A percentile compares a stretch with the other conserved stretches of the same genome.
phyloP scores from a whole-genome alignment of 176 grass and related monocot genomes.

The Cymbopogon citratus region DNA sequence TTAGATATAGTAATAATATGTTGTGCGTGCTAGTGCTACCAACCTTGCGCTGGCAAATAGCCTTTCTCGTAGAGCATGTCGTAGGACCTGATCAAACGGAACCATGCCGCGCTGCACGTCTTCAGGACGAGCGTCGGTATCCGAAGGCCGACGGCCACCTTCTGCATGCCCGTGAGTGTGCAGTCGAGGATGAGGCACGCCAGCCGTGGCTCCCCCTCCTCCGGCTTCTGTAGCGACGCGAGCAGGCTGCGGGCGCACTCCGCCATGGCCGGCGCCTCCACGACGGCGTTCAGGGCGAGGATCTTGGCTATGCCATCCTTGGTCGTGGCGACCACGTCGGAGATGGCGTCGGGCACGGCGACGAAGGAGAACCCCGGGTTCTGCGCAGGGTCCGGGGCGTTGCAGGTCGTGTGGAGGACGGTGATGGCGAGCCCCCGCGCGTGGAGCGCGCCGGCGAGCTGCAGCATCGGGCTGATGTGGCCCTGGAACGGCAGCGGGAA shows the following conservation, averaged over 20 bases:
- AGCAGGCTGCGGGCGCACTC: slow-evolving; percentile 1
- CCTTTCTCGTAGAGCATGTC: slow-evolving; percentile 33
- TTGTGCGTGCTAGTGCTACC: background rate
- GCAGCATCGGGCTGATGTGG: slow-evolving; percentile 43
- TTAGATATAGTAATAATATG: too few species aligned
- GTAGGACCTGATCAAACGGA: background rate
- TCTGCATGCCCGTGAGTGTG: background rate
- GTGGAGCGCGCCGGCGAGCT: slow-evolving; percentile 31
- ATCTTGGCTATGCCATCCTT: background rate
- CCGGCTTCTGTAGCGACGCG: background rate
- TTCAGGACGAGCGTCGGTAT: slow-evolving; percentile 9
- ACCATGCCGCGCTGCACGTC: slow-evolving; percentile 2
- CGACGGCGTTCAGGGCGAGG: slow-evolving; percentile 13
- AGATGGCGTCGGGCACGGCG: background rate
- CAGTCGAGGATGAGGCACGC: slow-evolving; percentile 7
- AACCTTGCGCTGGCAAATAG: slow-evolving; percentile 17
- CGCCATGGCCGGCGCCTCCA: background rate
- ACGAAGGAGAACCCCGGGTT: slow-evolving; percentile 16
- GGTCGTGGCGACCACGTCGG: background rate
- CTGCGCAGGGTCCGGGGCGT: background rate
- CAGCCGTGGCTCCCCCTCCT: background rate
- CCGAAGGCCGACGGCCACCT: background rate
- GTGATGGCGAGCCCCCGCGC: slow-evolving; percentile 14
- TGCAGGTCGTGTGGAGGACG: slow-evolving; percentile 27
- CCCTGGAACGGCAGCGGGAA: slow-evolving; percentile 39